Conservation (phyloP, 768 basidiomycete species). For the Kwoniella sp. region DNA sequence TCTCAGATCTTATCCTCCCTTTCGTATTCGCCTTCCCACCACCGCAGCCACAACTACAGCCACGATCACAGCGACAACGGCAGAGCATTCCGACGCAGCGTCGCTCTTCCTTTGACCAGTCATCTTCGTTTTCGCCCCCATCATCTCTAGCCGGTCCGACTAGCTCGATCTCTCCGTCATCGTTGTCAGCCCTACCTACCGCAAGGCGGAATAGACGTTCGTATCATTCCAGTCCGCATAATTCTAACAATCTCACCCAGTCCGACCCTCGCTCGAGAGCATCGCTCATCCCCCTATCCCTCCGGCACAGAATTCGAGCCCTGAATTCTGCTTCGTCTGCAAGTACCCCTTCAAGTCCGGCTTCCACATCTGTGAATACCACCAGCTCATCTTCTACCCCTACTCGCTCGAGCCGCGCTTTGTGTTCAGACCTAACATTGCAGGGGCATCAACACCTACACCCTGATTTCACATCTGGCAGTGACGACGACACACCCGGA, state of each 20-base stretch:
- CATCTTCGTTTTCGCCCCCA: neutral
- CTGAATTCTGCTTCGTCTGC: neutral
- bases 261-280: neutral
- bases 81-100: too few relatives aligned
- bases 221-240: neutral
- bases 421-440: too few relatives aligned
- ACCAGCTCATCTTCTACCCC: too few relatives aligned
- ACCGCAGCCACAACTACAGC: neutral
- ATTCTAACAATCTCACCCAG: neutral
- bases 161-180: neutral
- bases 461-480: neutral
- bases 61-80: neutral
- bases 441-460: neutral
- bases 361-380: neutral
- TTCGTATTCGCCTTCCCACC: neutral
- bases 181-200: neutral
- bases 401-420: too few relatives aligned
- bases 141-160: neutral
- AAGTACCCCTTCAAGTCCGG: neutral
- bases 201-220: neutral
- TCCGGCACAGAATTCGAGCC: slow-evolving; percentile 3
- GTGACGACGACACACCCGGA: neutral
- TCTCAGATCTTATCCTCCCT: neutral
- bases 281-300: slow-evolving; percentile 6
- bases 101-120: neutral